These are phyloP conservation scores for Yamadazyma scolyti DNA, from an alignment of 805 yeast species.

Conservation along the genomic window DNA sequence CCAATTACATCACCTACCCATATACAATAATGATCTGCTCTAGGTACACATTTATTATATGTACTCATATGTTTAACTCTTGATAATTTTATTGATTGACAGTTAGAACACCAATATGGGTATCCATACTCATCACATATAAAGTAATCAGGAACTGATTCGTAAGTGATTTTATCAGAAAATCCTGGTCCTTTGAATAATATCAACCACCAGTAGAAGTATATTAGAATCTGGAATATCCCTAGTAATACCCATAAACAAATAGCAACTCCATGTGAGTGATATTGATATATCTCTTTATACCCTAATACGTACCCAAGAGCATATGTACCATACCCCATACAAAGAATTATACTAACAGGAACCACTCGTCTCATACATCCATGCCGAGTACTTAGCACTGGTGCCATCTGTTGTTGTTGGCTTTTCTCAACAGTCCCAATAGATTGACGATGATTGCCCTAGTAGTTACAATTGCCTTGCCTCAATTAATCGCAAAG, in stretches of 20 bases:
- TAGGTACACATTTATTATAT: constrained; percentile 55
- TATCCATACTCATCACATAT: constrained; percentile 69
- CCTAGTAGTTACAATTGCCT: too few relatives aligned
- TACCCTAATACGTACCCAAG: constrained; percentile 44
- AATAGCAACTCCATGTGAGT: constrained; percentile 29
- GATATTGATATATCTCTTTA: constrained; percentile 26
- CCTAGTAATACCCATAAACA: constrained; percentile 31
- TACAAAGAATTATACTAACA: constrained; percentile 17
- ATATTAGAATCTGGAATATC: constrained; percentile 16
- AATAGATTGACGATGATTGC: too few relatives aligned
- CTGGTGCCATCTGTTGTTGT: background rate
- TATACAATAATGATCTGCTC: constrained; percentile 80
- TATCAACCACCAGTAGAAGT: constrained; percentile 44
- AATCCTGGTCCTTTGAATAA: constrained; percentile 57
- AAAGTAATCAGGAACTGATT: constrained; percentile 54
- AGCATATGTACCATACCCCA: constrained; percentile 43
- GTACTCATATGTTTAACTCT: constrained; percentile 70
- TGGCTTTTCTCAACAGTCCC: too few relatives aligned
- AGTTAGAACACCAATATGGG: constrained; percentile 71
- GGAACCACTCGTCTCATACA: constrained; percentile 22
- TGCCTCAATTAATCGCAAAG: too few relatives aligned
- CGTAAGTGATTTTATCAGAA: constrained; percentile 26
- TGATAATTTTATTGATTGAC: constrained; percentile 61
- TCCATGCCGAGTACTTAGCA: too few relatives aligned
- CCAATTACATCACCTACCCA: constrained; percentile 79